These are phyloP conservation scores for Populus davidiana DNA, from an alignment of 345 rosid genomes.

Conservation along the genomic window DNA sequence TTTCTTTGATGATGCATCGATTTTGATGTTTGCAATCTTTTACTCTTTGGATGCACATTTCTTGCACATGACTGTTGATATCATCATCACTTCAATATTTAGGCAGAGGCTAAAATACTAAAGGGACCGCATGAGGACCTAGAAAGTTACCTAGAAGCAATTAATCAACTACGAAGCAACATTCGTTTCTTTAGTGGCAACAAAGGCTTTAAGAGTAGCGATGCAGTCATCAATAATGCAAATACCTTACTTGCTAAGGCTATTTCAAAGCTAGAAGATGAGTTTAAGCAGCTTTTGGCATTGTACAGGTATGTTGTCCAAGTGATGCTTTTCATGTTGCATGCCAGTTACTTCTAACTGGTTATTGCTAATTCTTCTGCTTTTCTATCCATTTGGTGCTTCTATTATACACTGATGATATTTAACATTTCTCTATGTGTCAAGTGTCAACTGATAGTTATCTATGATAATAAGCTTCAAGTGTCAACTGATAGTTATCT, in stretches of 20 bases:
- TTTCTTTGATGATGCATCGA: not conserved
- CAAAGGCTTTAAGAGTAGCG: conserved; percentile 69
- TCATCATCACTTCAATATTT: conserved; percentile 26
- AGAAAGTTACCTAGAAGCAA: conserved; percentile 85
- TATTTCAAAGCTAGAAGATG: conserved; percentile 88
- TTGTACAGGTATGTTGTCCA: conserved; percentile 66
- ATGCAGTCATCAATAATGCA: conserved; percentile 65
- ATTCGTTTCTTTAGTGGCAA: conserved; percentile 64
- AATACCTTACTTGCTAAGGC: conserved; percentile 82
- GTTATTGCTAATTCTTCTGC: not conserved
- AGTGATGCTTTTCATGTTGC: not conserved
- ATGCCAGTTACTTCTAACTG: not conserved
- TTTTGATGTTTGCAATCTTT: not conserved
- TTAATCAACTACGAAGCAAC: conserved; percentile 75
- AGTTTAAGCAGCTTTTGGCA: conserved; percentile 73
- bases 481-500: not conserved
- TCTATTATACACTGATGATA: not conserved
- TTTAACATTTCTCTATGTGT: not conserved
- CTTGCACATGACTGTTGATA: conserved; percentile 12
- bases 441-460: not conserved
- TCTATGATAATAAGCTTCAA: not conserved
- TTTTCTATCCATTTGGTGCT: not conserved
- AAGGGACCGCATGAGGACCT: conserved; percentile 94
- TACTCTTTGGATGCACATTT: not conserved
- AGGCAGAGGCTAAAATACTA: conserved; percentile 94